Base-by-base conservation (phyloP, 768 basidiomycete genomes). In the Rhizopogon vulgaris region DNA sequence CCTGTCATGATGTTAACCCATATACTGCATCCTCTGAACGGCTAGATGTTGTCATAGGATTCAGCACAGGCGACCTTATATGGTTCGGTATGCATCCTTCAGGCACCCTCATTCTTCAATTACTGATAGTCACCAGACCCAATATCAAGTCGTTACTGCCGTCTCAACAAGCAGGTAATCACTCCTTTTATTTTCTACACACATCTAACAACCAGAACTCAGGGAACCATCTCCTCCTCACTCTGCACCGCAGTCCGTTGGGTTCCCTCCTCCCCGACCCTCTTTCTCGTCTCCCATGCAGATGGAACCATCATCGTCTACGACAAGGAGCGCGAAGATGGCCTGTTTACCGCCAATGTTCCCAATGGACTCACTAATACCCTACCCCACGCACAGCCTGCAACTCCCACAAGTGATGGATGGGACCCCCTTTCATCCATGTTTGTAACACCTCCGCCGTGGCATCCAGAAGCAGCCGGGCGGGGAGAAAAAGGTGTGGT, bases 241-340 rank as follows among this genome's bases (percentile, higher is more conserved):
- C 79, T 87, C 7, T 90, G 91, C 64, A 92, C 91, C n/a, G 78
- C 88, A n/a, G 82, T 94, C 30, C 82, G 83, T 56, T 94, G 93
- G 91, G 88, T 94, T 6, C 90, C 90, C 7, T 76, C 79, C 3
- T 89, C 89, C 0, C 73, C 83, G 1, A 85, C 85, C 36, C 78
- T 93, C 15, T 94, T 95, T 64, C 77, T 94, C 30, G 90, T 85
- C 14, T 87, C 90, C 6, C 90, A 94, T 64, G 87, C 87, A 22
- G 90, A 95, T 58, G 93, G 93, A 5, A 86, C 91, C 5, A 84
- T 95, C 54, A 78, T 94, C 37, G 82, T 93, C 15, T 94, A 91
- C 60, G 93, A 94, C 69, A 91, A 85, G 61, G 92, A 94, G 59
- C 85, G 90, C 30, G 92, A 93, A 43, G 93, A 95, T 54, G 90